phyloP scores from a whole-genome alignment of 805 yeast species.

The Ogataea chonburiensis region DNA sequence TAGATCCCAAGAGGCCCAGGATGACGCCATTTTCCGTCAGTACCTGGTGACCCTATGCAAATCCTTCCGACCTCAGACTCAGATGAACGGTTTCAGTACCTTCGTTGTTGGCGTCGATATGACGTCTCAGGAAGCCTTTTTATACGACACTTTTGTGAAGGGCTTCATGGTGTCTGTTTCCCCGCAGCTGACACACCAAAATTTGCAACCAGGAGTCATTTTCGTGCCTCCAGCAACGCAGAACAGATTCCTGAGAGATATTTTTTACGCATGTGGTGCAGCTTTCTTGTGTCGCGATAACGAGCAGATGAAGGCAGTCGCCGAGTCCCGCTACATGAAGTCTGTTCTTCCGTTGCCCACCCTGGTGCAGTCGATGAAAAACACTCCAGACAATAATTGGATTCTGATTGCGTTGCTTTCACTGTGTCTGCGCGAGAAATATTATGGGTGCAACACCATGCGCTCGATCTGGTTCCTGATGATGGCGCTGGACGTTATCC shows the following conservation, averaged over 20 bases:
- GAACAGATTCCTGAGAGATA: constrained; percentile 26
- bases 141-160: constrained; percentile 39
- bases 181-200: constrained; percentile 42
- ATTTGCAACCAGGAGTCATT: constrained; percentile 40
- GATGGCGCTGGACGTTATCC: constrained; percentile 37
- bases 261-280: constrained; percentile 41
- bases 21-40: constrained; percentile 26
- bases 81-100: constrained; percentile 16
- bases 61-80: constrained; percentile 10
- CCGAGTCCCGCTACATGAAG: constrained; percentile 28
- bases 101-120: constrained; percentile 20
- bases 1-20: constrained; percentile 15
- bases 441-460: constrained; percentile 26
- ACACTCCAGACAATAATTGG: too few species aligned
- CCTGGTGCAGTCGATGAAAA: too few species aligned
- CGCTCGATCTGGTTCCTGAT: constrained; percentile 34
- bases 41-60: constrained; percentile 16
- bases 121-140: constrained; percentile 23
- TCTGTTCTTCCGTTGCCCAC: too few species aligned
- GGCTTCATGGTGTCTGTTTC: constrained; percentile 42
- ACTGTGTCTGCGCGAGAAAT: constrained; percentile 39
- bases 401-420: constrained; percentile 38
- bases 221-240: constrained; percentile 38
- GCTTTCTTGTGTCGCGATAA: constrained; percentile 36
- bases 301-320: constrained; percentile 25